Conservation (phyloP, 1,139 yeast genomes). For the Lipomyces yarrowii region DNA sequence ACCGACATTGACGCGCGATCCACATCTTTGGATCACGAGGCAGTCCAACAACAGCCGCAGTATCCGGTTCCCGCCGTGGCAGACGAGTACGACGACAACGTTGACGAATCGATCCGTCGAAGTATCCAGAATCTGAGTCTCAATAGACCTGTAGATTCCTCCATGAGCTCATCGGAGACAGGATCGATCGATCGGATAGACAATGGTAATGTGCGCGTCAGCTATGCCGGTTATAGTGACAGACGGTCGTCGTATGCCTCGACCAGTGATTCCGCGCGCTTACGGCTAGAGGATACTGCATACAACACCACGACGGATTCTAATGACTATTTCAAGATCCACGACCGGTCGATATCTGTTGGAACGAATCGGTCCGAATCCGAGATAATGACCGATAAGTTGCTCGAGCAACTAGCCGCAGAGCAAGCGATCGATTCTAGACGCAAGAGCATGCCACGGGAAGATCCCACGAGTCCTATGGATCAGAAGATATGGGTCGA, state of each 20-base stretch:
- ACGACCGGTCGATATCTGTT: slow-evolving; percentile 16
- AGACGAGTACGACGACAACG: not conserved
- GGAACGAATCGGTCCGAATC: slow-evolving; percentile 19
- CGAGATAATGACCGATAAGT: slow-evolving; percentile 19
- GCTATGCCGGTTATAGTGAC: not conserved
- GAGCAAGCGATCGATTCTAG: slow-evolving; percentile 6
- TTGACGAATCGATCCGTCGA: slow-evolving; percentile 12
- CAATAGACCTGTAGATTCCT: slow-evolving; percentile 22
- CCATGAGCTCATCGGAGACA: slow-evolving; percentile 20
- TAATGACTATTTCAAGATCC: not conserved
- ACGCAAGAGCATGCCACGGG: not conserved
- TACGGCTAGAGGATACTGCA: not conserved
- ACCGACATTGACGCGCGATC: not conserved
- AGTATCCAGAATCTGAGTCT: slow-evolving; percentile 15
- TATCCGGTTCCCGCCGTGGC: slow-evolving; percentile 8
- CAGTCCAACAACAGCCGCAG: slow-evolving; percentile 4
- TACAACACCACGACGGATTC: not conserved
- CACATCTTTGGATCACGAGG: slow-evolving; percentile 8
- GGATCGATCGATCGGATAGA: slow-evolving; percentile 13
- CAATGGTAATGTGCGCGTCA: not conserved
- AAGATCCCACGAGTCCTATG: not conserved
- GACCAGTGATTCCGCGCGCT: not conserved
- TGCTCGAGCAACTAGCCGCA: slow-evolving; percentile 17
- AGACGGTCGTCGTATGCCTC: slow-evolving; percentile 12
- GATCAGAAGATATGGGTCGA: not conserved